A percentile compares a stretch with the other conserved stretches of the same genome.
phyloP scores from a whole-genome alignment of 2,329 filamentous ascomycete species.

The Massarina eburnea region DNA sequence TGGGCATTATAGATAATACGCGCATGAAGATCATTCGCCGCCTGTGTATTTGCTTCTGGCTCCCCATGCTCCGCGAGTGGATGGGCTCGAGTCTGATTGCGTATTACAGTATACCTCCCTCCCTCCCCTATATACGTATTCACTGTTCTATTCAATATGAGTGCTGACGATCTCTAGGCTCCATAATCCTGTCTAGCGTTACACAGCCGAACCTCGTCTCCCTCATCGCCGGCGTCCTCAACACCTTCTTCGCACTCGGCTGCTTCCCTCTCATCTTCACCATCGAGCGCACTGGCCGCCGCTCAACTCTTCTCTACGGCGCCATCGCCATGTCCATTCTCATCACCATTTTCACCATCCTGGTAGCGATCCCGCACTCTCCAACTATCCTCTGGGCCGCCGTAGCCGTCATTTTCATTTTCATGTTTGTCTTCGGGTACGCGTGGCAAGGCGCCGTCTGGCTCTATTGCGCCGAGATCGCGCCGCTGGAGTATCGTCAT shows the following conservation, averaged over 20 bases:
- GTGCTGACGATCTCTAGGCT: constrained; percentile 1
- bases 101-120: constrained; percentile 13
- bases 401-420: constrained; percentile 17
- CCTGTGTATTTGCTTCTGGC: constrained; percentile 19
- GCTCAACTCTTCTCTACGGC: constrained; percentile 11
- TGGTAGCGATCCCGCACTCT: constrained; percentile 7
- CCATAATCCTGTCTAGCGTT: constrained; percentile 12
- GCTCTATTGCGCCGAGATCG: constrained; percentile 17
- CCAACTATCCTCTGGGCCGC: constrained; percentile 13
- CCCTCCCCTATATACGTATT: neutral
- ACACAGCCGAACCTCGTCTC: constrained; percentile 9
- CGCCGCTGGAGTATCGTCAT: constrained; percentile 11
- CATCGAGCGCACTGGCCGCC: constrained; percentile 15
- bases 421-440: constrained; percentile 17
- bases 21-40: constrained; percentile 18
- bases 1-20: constrained; percentile 14
- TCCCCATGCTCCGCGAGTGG: constrained; percentile 20
- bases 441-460: constrained; percentile 16
- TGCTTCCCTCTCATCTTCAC: constrained; percentile 16
- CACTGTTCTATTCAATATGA: neutral
- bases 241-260: constrained; percentile 16
- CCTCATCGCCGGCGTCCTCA: constrained; percentile 13
- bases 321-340: constrained; percentile 10
- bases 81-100: constrained; percentile 17
- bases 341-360: constrained; percentile 14